A percentile compares a stretch with the other conserved stretches of the same genome.
phyloP scores from a whole-genome alignment of 1,139 yeast species.

The Blastobotrys persicus region DNA sequence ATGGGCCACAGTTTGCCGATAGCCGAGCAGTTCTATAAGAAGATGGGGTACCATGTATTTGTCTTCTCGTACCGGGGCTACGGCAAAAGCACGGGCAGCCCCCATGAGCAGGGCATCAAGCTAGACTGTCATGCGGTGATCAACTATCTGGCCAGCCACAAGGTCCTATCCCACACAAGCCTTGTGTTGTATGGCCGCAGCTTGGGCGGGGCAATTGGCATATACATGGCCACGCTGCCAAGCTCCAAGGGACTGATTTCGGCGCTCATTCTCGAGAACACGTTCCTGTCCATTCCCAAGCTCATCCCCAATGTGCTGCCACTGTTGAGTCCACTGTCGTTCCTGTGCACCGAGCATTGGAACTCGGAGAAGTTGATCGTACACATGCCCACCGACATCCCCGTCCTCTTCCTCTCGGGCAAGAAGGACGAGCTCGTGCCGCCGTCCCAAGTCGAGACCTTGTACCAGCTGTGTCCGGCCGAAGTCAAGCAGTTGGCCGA shows the following conservation, averaged over 20 bases:
- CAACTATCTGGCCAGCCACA: slow-evolving; percentile 53
- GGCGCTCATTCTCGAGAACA: slow-evolving; percentile 66
- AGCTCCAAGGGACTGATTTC: slow-evolving; percentile 35
- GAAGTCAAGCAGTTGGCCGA: slow-evolving; percentile 40
- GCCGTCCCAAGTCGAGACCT: slow-evolving; percentile 69
- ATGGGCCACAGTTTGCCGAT: slow-evolving; percentile 91
- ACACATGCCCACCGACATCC: slow-evolving; percentile 52
- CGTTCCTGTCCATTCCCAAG: slow-evolving; percentile 74
- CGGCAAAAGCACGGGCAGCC: slow-evolving; percentile 77
- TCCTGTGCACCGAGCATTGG: slow-evolving; percentile 80
- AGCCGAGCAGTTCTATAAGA: slow-evolving; percentile 64
- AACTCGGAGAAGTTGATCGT: slow-evolving; percentile 65
- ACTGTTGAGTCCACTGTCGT: slow-evolving; percentile 52
- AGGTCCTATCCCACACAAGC: slow-evolving; percentile 50
- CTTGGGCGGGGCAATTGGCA: slow-evolving; percentile 92
- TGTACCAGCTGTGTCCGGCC: slow-evolving; percentile 44
- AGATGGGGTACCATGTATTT: slow-evolving; percentile 66
- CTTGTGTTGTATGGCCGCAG: slow-evolving; percentile 82
- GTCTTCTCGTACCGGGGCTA: slow-evolving; percentile 85
- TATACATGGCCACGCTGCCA: slow-evolving; percentile 62
- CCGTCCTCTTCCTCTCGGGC: slow-evolving; percentile 73
- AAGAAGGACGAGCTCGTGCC: slow-evolving; percentile 87
- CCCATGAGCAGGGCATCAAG: slow-evolving; percentile 79
- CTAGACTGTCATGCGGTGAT: slow-evolving; percentile 76
- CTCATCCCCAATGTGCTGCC: slow-evolving; percentile 86